Base-by-base conservation (phyloP, 139 green algal genomes). In the Haematococcus lacustris region DNA sequence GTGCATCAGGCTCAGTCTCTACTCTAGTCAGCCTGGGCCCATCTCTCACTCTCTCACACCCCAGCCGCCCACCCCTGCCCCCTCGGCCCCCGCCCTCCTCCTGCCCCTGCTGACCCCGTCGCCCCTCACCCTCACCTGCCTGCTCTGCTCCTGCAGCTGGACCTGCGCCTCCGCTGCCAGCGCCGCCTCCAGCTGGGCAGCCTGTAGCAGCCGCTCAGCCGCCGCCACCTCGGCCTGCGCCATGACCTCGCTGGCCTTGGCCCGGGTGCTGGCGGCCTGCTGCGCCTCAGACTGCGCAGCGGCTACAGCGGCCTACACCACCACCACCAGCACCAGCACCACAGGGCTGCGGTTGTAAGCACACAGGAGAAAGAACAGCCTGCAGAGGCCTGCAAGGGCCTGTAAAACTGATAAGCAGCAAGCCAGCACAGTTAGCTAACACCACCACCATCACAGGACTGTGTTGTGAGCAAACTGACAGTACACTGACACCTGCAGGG, bases 211-310 rank as follows among this genome's bases (percentile, higher is more conserved):
- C 50, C 80, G 79, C 72, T 89, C 79, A 47, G 86, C 86, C 41
- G 86, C 86, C 40, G 71, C 76, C 53, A 87, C 86, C 76, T 92
- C 88, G 9, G 88, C 88, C 25, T 88, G 78, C 5, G 88, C 88
- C 72, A 92, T 71, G 33, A 72, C 67, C 67, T 72, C 3, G 28
- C 71, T 43, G 3, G 68, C 67, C 33, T 75, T 47, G 4, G 51
- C 50, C 51, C 64, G 51, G 38, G 17, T 43, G 28, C 23, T 35
- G 21, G 51, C 53, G 21, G 43, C 17, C 35, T 38, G 1, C 13
- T 61, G 2, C 6, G 34, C 37, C 38, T 66, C 71, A 9, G 32
- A 25, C 1, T 43, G 66, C 28, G 62, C 72, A 51, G 53, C 65
- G 32, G 47, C 21, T 13, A 21, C 21, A 21, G 21, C 47, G 47